Base-by-base conservation (phyloP, 1,284 basidiomycete genomes). In the Coniferiporia weirii region DNA sequence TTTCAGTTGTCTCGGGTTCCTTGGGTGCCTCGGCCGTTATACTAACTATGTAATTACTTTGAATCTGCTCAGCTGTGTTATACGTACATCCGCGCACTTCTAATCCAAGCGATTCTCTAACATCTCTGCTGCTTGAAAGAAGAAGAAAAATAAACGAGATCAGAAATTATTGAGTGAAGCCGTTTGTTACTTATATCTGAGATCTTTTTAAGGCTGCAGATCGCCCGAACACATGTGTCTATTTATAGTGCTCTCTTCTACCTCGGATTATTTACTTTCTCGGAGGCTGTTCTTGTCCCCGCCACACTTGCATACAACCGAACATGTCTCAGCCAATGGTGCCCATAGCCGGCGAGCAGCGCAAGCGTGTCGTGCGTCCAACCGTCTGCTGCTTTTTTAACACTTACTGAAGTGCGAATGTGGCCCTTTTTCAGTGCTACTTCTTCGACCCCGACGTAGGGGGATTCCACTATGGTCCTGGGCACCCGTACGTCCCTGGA, bases 401-500 rank as follows among this genome's bases (percentile, higher is more conserved):
- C 50, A 19, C 35, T 36, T 49, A 34, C 27, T 27, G 27, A 27
- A 27, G 27, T 6, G 34, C 43, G 45, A 36, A 19, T 55, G 62
- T 19, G 59, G 36, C 44, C 49, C 15, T 38, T n/a, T n/a, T 57
- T 9, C 63, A 96, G 93, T 96, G 93, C 71, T 96, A 96, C 76
- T 96, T 96, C 78, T 96, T 94, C 75, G 97, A 99, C 75, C 97
- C 95, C 17, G 97, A 99, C 73, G 94, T 97, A 69, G 95, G 95
- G 48, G 95, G 95, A 60, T 98, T 97, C 72, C 95, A 98, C 72
- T 98, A 98, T 86, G 95, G 95, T 1, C 95, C 95, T 48, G 95
- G 95, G 49, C 87, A 91, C 69, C 85, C 88, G 87, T 91, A 71
- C 67, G 83, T 72, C 22, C 15, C 46, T 19, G 43, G 20, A 40